Evolutionary conservation across 768 basidiomycete genomes (phyloP), one percentile per base, ranked within the genome.

Genomic region (Tephrocybe sp.): DNA sequence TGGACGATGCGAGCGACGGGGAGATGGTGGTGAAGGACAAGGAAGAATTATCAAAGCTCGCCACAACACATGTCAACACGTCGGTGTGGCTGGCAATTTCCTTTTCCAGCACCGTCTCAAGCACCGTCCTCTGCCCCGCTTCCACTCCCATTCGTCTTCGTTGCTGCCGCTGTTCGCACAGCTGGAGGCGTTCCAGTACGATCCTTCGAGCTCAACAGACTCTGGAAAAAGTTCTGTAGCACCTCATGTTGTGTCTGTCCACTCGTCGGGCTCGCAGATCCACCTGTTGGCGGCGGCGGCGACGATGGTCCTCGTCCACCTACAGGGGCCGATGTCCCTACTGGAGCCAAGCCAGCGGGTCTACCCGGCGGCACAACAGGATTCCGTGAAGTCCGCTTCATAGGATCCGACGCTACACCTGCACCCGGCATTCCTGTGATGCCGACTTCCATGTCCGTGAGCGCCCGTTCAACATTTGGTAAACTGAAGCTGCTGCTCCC

Each of bases 211-310:
- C 77, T 85, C 54, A 93, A 66, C 61, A 92, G 64, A 50, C 84
- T 88, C 66, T 90, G 81, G 81, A 93, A 93, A 75, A 93, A 93
- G 63, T 86, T 86, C 58, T 91, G 88, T 54, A 93, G 64, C 15
- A 91, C 87, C 63, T 91, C 88, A 60, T 91, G 88, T 50, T 90
- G 86, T 31, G 79, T 78, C 67, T 81, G 85, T n/a, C 76, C 80
- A 8, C 69, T 74, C 9, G 72, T 66, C 18, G 77, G 69, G 55
- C 68, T 75, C n/a, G 77, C 71, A 6, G 75, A 66, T 13, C 52
- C 58, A 2, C 50, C 55, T 40, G 57, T 52, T n/a, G 59, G 41
- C 12, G 67, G 61, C 13, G 67, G 61, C 13, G 79, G 75, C 21
- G 78, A 71, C 12, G 69, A 55, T 3, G 77, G 72, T 6, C 67